These are phyloP conservation scores for Solanum etuberosum DNA, from an alignment of 257 asterid genomes.

Conservation along the genomic window DNA sequence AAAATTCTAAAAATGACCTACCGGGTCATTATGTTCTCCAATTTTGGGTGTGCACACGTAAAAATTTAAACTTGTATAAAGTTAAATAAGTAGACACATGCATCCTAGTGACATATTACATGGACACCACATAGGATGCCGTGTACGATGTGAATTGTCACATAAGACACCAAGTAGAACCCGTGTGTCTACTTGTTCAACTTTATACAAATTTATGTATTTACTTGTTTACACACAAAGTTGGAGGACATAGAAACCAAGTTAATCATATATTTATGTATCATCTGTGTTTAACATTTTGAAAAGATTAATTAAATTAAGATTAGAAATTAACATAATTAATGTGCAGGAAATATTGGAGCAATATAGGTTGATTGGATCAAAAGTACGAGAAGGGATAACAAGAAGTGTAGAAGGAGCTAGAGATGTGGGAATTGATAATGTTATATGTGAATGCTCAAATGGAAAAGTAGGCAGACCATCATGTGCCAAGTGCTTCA, in stretches of 20 bases:
- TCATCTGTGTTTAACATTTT: neutral
- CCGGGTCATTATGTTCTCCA: neutral
- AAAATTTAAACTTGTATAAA: too few species aligned
- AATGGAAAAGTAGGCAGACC: conserved; percentile 4
- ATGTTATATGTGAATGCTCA: conserved; percentile 14
- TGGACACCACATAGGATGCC: neutral
- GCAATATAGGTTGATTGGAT: conserved; percentile 19
- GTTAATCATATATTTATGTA: neutral
- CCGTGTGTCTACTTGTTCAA: neutral
- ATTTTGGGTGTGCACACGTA: neutral
- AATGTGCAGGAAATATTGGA: conserved; percentile 34
- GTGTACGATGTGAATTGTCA: neutral
- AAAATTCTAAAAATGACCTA: neutral
- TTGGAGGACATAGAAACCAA: neutral
- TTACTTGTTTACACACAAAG: neutral
- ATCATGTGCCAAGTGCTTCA: conserved; percentile 21
- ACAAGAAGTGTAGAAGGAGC: conserved; percentile 10
- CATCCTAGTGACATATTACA: neutral
- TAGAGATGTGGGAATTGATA: neutral
- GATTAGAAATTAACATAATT: neutral
- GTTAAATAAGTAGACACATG: neutral
- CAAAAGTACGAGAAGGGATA: conserved; percentile 28
- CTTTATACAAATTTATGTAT: neutral
- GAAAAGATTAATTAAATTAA: neutral
- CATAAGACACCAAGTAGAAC: neutral